Evolutionary conservation across 2,329 filamentous ascomycete genomes (phyloP).

Genomic region (Fusarium pseudocircinatum): DNA sequence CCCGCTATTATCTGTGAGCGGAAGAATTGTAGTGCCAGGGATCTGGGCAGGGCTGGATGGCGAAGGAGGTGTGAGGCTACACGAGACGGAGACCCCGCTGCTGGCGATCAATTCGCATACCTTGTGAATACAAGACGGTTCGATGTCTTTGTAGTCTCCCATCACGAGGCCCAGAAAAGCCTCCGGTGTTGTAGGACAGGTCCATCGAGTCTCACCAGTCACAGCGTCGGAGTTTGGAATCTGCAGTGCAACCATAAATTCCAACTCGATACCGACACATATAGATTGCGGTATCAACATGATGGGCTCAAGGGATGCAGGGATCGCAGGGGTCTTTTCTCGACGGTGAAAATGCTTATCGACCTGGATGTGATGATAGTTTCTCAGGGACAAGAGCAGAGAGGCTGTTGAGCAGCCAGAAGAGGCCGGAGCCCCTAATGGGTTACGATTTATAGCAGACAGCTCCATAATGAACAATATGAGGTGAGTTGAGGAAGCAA

Average conservation of each 20-base stretch:
- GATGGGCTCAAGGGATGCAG: not conserved
- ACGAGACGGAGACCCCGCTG: conserved; percentile 33
- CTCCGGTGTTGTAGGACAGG: conserved; percentile 13
- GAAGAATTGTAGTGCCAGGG: conserved; percentile 15
- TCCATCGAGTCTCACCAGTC: conserved; percentile 20
- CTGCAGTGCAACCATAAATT: conserved; percentile 41
- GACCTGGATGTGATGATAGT: not conserved
- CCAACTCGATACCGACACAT: conserved; percentile 42
- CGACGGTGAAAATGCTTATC: not conserved
- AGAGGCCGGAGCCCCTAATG: conserved; percentile 9
- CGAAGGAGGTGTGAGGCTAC: conserved; percentile 6
- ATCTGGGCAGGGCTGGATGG: conserved; percentile 7
- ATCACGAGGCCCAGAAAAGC: conserved; percentile 20
- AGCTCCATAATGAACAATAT: conserved; percentile 27
- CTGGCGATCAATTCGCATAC: conserved; percentile 36
- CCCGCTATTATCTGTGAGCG: conserved; percentile 14
- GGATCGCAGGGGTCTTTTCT: not conserved
- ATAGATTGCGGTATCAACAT: conserved; percentile 21
- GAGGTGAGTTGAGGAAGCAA: not conserved
- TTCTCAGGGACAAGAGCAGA: conserved; percentile 1
- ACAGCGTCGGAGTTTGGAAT: not conserved
- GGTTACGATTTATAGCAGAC: conserved; percentile 24
- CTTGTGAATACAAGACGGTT: conserved; percentile 25
- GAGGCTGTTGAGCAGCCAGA: conserved; percentile 17
- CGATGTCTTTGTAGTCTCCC: conserved; percentile 13